Evolutionary conservation across 176 grass and related monocot genomes (phyloP).

Genomic region (Urochloa ruziziensis): DNA sequence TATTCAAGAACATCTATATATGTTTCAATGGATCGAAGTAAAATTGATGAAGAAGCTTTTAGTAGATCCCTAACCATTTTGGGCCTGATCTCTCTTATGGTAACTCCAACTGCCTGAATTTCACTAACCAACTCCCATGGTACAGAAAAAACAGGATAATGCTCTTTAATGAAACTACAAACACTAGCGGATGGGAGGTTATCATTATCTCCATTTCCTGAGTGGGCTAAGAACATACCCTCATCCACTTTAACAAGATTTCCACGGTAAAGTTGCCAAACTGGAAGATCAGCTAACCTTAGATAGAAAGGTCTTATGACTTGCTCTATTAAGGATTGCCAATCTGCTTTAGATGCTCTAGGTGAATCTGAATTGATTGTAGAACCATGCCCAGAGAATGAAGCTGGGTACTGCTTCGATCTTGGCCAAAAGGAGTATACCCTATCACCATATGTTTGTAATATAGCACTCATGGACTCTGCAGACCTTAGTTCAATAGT

Average conservation of each 20-base stretch:
- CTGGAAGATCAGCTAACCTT: conserved; percentile 88
- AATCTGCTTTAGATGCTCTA: conserved; percentile 75
- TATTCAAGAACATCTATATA: conserved; percentile 95
- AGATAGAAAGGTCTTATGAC: conserved; percentile 95
- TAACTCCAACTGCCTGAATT: conserved; percentile 88
- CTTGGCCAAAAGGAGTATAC: conserved; percentile 95
- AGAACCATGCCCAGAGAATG: conserved; percentile 36
- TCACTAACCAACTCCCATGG: conserved; percentile 90
- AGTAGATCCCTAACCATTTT: conserved; percentile 91
- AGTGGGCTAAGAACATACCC: conserved; percentile 93
- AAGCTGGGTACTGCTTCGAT: conserved; percentile 63
- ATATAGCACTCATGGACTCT: conserved; percentile 57
- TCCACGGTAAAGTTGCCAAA: conserved; percentile 90
- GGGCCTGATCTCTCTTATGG: conserved; percentile 81
- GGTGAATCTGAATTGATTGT: conserved; percentile 37
- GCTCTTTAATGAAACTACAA: conserved; percentile 98
- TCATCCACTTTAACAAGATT: conserved; percentile 95
- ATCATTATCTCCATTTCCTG: conserved; percentile 67
- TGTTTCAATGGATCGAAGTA: conserved; percentile 83
- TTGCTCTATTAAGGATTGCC: conserved; percentile 86
- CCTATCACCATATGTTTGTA: conserved; percentile 84
- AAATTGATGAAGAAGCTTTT: conserved; percentile 79
- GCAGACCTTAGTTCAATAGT: conserved; percentile 57
- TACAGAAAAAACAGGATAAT: conserved; percentile 98
- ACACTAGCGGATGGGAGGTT: conserved; percentile 82